phyloP scores from a whole-genome alignment of 2,329 filamentous ascomycete species.

The Xylariaceae sp. region DNA sequence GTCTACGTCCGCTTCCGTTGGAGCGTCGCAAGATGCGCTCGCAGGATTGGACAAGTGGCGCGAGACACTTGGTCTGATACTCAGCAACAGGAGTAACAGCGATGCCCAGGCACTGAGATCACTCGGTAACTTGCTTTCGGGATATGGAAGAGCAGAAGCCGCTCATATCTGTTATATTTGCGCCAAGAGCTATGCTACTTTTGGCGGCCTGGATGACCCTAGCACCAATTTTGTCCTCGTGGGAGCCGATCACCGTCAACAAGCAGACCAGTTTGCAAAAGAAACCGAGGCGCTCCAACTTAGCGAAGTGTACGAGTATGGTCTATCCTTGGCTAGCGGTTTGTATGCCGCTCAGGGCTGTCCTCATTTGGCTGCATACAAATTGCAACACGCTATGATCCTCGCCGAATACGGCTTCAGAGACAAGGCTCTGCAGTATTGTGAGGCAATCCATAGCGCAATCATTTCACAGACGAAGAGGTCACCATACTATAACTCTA shows the following conservation, averaged over 20 bases:
- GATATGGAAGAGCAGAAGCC: constrained; percentile 87
- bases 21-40: constrained; percentile 69
- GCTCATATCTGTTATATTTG: constrained; percentile 95
- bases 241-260: constrained; percentile 77
- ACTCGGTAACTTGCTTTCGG: constrained; percentile 78
- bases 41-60: constrained; percentile 92
- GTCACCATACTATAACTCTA: constrained; percentile 82
- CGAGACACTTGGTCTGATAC: constrained; percentile 81
- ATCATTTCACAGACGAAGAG: constrained; percentile 80
- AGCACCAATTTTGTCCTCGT: constrained; percentile 79
- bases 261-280: constrained; percentile 71
- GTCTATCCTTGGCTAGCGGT: constrained; percentile 69
- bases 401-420: constrained; percentile 83
- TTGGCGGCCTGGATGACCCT: constrained; percentile 83
- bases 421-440: constrained; percentile 87
- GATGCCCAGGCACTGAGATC: constrained; percentile 78
- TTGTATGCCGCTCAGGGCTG: constrained; percentile 59
- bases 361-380: constrained; percentile 88
- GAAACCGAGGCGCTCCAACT: constrained; percentile 87
- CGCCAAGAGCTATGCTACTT: constrained; percentile 68
- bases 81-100: constrained; percentile 83
- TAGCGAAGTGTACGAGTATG: constrained; percentile 96
- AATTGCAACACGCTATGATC: constrained; percentile 81
- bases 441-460: constrained; percentile 76
- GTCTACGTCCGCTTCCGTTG: constrained; percentile 67